A percentile compares a stretch with the other conserved stretches of the same genome.
phyloP scores from a whole-genome alignment of 2,329 filamentous ascomycete species.

The Colletotrichum sp. region DNA sequence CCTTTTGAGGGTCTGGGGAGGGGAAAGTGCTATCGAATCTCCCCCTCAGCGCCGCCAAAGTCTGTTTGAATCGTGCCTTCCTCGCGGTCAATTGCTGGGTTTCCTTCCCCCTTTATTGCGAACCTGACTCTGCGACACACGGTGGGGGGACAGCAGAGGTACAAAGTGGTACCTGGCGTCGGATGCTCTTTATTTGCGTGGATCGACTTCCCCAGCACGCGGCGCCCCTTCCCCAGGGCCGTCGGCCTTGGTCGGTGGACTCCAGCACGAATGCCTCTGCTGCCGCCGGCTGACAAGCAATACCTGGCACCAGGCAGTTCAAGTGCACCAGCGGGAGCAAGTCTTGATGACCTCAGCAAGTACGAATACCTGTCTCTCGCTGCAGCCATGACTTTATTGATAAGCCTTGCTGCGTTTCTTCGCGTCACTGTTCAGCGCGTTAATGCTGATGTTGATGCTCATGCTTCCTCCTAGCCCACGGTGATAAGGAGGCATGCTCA shows the following conservation, averaged over 20 bases:
- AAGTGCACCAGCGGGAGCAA: neutral
- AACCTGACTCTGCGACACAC: slow-evolving; percentile 5
- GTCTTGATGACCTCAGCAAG: neutral
- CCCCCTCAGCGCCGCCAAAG: neutral
- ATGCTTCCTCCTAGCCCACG: neutral
- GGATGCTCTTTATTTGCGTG: neutral
- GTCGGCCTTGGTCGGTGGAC: neutral
- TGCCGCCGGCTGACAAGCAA: neutral
- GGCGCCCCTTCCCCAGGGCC: neutral
- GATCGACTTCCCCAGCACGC: neutral
- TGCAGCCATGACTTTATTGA: neutral
- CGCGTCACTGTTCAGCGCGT: neutral
- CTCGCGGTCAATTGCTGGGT: neutral
- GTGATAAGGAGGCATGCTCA: neutral
- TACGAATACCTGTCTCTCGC: neutral
- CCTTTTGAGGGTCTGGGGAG: neutral
- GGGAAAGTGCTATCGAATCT: neutral
- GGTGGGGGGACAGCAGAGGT: neutral
- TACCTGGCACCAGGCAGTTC: neutral
- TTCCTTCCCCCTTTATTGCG: neutral
- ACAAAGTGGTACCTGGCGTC: neutral
- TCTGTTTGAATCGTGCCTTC: neutral
- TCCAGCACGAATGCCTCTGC: neutral
- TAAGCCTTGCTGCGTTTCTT: neutral
- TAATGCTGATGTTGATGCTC: neutral